Evolutionary conservation across 108 stramenopile species (phyloP).

Genomic region (Skeletonema marinoi): DNA sequence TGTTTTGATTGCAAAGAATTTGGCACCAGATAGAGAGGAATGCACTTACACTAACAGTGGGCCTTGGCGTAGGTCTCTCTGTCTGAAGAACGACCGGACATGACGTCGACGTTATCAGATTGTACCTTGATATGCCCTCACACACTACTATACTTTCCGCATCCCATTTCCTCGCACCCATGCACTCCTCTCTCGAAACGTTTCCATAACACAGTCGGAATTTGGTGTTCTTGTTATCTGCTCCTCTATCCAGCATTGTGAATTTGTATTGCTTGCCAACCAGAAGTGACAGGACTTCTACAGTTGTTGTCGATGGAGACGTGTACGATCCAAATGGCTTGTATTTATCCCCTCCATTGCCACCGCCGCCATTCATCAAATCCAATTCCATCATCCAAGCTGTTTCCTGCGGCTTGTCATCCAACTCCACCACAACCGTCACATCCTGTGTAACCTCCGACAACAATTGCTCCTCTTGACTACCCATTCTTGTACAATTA

Average conservation of each 20-base stretch:
- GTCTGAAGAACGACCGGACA: background rate
- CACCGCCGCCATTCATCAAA: background rate
- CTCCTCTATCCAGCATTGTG: slow-evolving; percentile 20
- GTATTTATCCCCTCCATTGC: slow-evolving; percentile 15
- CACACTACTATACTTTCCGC: slow-evolving; percentile 18
- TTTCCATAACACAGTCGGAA: slow-evolving; percentile 37
- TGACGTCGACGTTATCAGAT: background rate
- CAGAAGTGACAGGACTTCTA: slow-evolving; percentile 1
- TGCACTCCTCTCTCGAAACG: slow-evolving; percentile 6
- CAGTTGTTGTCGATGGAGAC: background rate
- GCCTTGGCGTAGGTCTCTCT: background rate
- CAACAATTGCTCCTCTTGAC: background rate
- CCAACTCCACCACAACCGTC: slow-evolving; percentile 36
- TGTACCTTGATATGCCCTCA: slow-evolving; percentile 9
- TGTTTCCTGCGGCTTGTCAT: slow-evolving; percentile 24
- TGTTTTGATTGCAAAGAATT: background rate
- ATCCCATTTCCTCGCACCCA: background rate
- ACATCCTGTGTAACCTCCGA: slow-evolving; percentile 3
- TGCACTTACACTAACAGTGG: background rate
- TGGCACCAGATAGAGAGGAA: background rate
- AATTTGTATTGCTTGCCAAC: slow-evolving; percentile 22
- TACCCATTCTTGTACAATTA: slow-evolving; percentile 7
- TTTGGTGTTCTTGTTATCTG: slow-evolving; percentile 2
- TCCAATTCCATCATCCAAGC: slow-evolving; percentile 30
- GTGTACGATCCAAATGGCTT: slow-evolving; percentile 28